Evolutionary conservation across 2,329 filamentous ascomycete species (phyloP).

Genomic region (Colletotrichum sp.): DNA sequence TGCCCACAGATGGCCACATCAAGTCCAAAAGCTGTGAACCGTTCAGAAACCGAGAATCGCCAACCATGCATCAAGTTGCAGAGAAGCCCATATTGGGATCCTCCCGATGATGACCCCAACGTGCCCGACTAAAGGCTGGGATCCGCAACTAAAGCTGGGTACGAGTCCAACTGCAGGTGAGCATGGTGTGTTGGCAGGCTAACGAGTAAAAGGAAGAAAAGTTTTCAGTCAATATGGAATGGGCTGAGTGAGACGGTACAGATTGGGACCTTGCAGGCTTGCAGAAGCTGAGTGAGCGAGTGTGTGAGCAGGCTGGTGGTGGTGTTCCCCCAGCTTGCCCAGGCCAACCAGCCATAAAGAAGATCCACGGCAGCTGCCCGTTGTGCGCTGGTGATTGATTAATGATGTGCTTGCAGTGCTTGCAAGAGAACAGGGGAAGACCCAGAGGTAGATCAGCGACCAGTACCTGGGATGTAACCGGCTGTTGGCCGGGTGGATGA

Average conservation of each 20-base stretch:
- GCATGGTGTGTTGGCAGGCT: slow-evolving; percentile 14
- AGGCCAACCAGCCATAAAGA: not conserved
- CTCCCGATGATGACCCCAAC: not conserved
- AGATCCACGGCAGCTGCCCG: not conserved
- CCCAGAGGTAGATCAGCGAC: not conserved
- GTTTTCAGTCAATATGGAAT: not conserved
- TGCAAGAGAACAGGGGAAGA: not conserved
- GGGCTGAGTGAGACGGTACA: slow-evolving; percentile 16
- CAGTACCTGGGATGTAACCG: not conserved
- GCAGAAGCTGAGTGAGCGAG: slow-evolving; percentile 8
- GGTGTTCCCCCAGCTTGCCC: not conserved
- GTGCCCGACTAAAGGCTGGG: slow-evolving; percentile 2
- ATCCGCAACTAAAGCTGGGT: not conserved
- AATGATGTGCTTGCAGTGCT: slow-evolving; percentile 7
- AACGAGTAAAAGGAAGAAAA: not conserved
- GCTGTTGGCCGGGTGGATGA: not conserved
- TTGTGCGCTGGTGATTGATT: slow-evolving; percentile 9
- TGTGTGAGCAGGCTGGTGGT: not conserved
- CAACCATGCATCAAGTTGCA: not conserved
- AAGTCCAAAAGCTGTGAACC: not conserved
- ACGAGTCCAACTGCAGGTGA: slow-evolving; percentile 2
- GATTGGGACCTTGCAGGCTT: slow-evolving; percentile 10
- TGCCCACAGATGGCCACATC: not conserved
- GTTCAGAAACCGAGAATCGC: not conserved
- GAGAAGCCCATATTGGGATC: not conserved